Evolutionary conservation across 2,329 filamentous ascomycete genomes (phyloP).

Genomic region (Pseudogymnoascus sp.): DNA sequence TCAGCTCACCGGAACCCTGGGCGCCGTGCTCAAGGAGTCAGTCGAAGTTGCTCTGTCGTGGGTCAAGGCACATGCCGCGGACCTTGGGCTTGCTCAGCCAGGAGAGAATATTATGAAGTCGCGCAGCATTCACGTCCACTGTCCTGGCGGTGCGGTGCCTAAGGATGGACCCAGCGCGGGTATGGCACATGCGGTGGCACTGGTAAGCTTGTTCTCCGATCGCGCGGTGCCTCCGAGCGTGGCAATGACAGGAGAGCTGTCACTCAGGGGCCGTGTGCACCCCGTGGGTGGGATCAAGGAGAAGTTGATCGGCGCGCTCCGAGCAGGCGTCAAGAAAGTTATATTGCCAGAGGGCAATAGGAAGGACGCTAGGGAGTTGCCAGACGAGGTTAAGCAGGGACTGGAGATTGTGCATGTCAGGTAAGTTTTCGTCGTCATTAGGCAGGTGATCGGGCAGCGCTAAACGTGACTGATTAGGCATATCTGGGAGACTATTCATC

Average conservation of each 20-base stretch:
- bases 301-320: slow-evolving; percentile 89
- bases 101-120: slow-evolving; percentile 93
- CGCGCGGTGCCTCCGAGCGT: slow-evolving; percentile 83
- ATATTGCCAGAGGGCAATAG: slow-evolving; percentile 79
- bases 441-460: slow-evolving; percentile 15
- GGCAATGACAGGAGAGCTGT: slow-evolving; percentile 84
- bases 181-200: slow-evolving; percentile 84
- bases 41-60: slow-evolving; percentile 94
- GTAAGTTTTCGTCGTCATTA: slow-evolving; percentile 42
- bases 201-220: slow-evolving; percentile 82
- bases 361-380: slow-evolving; percentile 87
- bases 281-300: slow-evolving; percentile 97
- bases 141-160: slow-evolving; percentile 86
- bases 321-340: slow-evolving; percentile 91
- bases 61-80: slow-evolving; percentile 94
- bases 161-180: slow-evolving; percentile 87
- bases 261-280: slow-evolving; percentile 79
- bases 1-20: slow-evolving; percentile 91
- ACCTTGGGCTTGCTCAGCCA: slow-evolving; percentile 73
- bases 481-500: slow-evolving; percentile 87
- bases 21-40: slow-evolving; percentile 92
- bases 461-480: slow-evolving; percentile 45
- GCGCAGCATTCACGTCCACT: slow-evolving; percentile 91
- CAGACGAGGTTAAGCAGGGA: slow-evolving; percentile 78
- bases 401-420: slow-evolving; percentile 83